These are phyloP conservation scores for Ceriops decandra DNA, from an alignment of 345 rosid species.

Conservation along the genomic window DNA sequence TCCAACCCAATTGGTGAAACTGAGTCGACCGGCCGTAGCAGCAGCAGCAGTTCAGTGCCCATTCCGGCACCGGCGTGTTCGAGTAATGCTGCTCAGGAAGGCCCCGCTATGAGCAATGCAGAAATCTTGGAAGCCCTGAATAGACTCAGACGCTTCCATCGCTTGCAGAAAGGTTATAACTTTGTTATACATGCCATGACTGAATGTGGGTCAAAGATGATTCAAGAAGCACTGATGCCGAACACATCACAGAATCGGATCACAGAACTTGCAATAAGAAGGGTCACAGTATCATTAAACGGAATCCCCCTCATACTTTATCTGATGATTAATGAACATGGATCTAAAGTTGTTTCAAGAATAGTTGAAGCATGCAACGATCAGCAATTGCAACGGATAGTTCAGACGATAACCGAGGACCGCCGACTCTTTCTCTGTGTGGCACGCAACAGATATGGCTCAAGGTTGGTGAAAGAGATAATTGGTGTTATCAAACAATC, in stretches of 20 bases:
- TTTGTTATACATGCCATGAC: not conserved
- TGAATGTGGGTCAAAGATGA: slow-evolving; percentile 11
- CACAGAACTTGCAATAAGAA: not conserved
- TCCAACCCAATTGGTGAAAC: no score
- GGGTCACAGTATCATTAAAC: not conserved
- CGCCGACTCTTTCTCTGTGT: not conserved
- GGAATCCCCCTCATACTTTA: slow-evolving; percentile 6
- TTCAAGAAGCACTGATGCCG: not conserved
- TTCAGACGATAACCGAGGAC: not conserved
- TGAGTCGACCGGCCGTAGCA: no score
- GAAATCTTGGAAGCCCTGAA: no score
- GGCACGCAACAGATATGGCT: slow-evolving; percentile 1
- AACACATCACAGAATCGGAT: not conserved
- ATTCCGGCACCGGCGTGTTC: not conserved
- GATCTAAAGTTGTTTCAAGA: slow-evolving; percentile 15
- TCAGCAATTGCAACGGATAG: not conserved
- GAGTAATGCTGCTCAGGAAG: not conserved
- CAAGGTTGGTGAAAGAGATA: slow-evolving; percentile 21
- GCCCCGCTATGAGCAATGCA: not conserved
- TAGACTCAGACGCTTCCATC: no score
- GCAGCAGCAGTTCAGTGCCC: no score
- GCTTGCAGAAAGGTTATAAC: not conserved
- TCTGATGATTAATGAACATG: slow-evolving; percentile 20
- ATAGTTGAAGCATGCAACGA: slow-evolving; percentile 18
- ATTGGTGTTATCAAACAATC: slow-evolving; percentile 9